Evolutionary conservation across 1,139 yeast genomes (phyloP).

Genomic region (Debaryomyces fabryi): DNA sequence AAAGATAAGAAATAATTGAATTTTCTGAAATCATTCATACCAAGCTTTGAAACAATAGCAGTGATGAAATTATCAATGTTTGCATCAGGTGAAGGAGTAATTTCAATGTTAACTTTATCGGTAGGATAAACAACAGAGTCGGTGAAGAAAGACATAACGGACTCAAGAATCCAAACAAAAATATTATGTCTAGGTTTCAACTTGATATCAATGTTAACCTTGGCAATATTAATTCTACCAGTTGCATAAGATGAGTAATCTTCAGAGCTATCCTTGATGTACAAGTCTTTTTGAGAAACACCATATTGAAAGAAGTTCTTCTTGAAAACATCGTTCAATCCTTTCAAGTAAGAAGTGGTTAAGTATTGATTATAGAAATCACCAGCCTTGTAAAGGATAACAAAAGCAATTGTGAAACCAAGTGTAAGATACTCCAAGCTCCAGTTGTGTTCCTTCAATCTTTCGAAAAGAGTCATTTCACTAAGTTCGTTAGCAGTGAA

Average conservation of each 20-base stretch:
- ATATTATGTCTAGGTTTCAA: constrained; percentile 83
- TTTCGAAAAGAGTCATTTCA: constrained; percentile 50
- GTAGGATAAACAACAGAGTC: constrained; percentile 51
- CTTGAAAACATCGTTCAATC: constrained; percentile 49
- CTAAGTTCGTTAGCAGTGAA: constrained; percentile 55
- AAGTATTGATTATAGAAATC: constrained; percentile 55
- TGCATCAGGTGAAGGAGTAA: constrained; percentile 59
- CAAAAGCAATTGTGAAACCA: constrained; percentile 49
- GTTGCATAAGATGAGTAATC: constrained; percentile 80
- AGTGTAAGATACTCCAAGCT: constrained; percentile 64
- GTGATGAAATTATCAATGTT: constrained; percentile 70
- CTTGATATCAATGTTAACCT: constrained; percentile 60
- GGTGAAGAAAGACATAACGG: constrained; percentile 56
- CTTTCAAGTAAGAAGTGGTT: constrained; percentile 54
- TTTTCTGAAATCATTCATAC: constrained; percentile 77
- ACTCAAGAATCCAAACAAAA: constrained; percentile 63
- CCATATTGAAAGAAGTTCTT: constrained; percentile 85
- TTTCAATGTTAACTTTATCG: constrained; percentile 64
- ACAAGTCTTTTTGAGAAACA: constrained; percentile 50
- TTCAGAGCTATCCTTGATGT: constrained; percentile 70
- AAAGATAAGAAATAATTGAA: constrained; percentile 80
- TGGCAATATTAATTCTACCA: constrained; percentile 79
- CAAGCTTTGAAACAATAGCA: constrained; percentile 82
- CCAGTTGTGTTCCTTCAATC: constrained; percentile 70
- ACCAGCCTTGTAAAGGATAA: constrained; percentile 58